Evolutionary conservation across 2,329 filamentous ascomycete species (phyloP).

Genomic region (Pseudogymnoascus sp.): DNA sequence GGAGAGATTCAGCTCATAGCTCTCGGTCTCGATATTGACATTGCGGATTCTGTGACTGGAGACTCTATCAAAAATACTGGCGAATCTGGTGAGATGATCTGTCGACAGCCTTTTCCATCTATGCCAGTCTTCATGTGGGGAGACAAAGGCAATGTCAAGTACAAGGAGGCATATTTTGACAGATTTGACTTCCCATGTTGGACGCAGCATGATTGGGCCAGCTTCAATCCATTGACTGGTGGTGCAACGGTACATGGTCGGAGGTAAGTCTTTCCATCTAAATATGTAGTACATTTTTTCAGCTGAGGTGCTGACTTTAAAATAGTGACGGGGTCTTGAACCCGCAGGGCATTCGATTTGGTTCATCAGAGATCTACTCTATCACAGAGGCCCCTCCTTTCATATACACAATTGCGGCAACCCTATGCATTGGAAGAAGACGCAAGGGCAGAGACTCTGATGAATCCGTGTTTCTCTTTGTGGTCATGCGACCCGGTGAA

Average conservation of each 20-base stretch:
- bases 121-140: conserved; percentile 41
- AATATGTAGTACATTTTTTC: background rate
- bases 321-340: conserved; percentile 11
- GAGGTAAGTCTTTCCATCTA: conserved; percentile 3
- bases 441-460: conserved; percentile 17
- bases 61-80: conserved; percentile 29
- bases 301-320: conserved; percentile 17
- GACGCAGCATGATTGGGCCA: conserved; percentile 41
- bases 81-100: conserved; percentile 38
- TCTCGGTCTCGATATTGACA: conserved; percentile 40
- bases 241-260: conserved; percentile 38
- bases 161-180: conserved; percentile 39
- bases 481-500: conserved; percentile 18
- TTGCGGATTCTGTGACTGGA: conserved; percentile 32
- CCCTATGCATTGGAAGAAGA: conserved; percentile 20
- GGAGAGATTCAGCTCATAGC: conserved; percentile 40
- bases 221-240: conserved; percentile 33
- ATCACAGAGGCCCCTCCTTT: conserved; percentile 37
- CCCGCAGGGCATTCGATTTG: conserved; percentile 9
- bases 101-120: conserved; percentile 38
- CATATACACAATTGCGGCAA: conserved; percentile 23
- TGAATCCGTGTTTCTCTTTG: conserved; percentile 23
- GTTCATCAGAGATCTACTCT: conserved; percentile 15
- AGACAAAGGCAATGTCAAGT: conserved; percentile 33
- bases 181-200: conserved; percentile 34